Conservation (phyloP, 768 basidiomycete genomes). For the Hypsizygus marmoreus region DNA sequence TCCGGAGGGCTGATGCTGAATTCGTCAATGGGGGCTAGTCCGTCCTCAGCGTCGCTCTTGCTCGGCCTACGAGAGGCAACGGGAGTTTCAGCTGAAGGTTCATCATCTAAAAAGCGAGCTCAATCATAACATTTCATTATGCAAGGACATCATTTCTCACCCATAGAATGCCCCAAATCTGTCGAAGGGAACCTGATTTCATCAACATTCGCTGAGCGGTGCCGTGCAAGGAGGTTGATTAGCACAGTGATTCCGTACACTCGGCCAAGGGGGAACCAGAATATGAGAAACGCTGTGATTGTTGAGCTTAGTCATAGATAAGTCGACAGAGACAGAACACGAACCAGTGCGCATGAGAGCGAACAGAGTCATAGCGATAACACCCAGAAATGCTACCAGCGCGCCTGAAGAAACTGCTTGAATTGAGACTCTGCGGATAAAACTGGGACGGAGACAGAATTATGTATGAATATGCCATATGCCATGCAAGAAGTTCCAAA, state of each 20-base stretch:
- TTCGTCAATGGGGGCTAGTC: too few species aligned
- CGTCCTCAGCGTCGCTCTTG: too few species aligned
- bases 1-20: too few species aligned
- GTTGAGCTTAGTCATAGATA: background rate
- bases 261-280: constrained; percentile 2
- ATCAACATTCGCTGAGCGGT: too few species aligned
- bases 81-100: too few species aligned
- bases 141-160: too few species aligned
- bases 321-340: too few species aligned
- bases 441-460: background rate
- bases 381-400: background rate
- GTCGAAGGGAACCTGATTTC: too few species aligned
- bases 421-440: background rate
- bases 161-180: too few species aligned
- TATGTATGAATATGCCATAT: background rate
- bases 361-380: background rate
- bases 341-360: background rate
- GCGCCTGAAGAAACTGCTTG: background rate
- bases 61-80: too few species aligned
- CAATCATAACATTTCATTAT: too few species aligned
- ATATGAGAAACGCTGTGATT: background rate
- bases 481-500: background rate
- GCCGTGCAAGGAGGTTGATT: constrained; percentile 2
- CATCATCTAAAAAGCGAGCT: too few species aligned
- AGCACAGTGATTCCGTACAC: constrained; percentile 2